phyloP scores from a whole-genome alignment of 2,329 filamentous ascomycete species.

The Fusarium sublunatum region DNA sequence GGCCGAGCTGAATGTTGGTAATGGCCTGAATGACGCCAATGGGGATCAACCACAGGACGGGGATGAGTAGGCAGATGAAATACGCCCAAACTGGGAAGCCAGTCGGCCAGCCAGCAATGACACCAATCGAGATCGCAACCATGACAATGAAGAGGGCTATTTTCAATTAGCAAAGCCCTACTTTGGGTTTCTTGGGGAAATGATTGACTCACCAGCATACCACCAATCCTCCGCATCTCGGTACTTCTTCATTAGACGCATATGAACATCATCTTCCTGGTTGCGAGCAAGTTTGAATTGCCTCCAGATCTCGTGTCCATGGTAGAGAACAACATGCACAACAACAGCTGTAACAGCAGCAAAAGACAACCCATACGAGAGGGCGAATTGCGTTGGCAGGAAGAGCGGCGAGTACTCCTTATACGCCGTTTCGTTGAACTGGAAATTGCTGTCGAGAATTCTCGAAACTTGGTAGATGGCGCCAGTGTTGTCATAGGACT shows the following conservation, averaged over 20 bases:
- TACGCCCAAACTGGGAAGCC: conserved; percentile 69
- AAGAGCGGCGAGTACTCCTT: conserved; percentile 73
- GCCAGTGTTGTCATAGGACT: conserved; percentile 74
- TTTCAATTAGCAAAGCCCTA: conserved; percentile 21
- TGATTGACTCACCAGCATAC: conserved; percentile 62
- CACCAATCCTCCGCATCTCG: conserved; percentile 70
- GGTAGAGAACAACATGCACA: conserved; percentile 66
- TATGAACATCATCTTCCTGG: conserved; percentile 69
- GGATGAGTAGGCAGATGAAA: conserved; percentile 67
- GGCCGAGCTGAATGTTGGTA: conserved; percentile 71
- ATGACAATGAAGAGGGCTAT: conserved; percentile 62
- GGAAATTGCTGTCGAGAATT: conserved; percentile 66
- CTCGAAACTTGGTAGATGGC: conserved; percentile 67
- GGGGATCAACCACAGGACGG: conserved; percentile 68
- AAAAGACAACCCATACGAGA: conserved; percentile 72
- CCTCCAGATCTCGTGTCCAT: conserved; percentile 65
- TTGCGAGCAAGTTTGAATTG: conserved; percentile 66
- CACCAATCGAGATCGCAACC: conserved; percentile 65
- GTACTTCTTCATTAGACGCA: conserved; percentile 71
- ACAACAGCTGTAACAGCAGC: conserved; percentile 73
- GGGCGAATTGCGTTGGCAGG: conserved; percentile 70
- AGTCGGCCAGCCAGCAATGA: conserved; percentile 66
- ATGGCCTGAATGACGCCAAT: conserved; percentile 71
- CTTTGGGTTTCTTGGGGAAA: conserved; percentile 41
- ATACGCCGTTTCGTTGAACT: conserved; percentile 72